Conservation (phyloP, 2,329 filamentous ascomycete genomes). For the Penicillium hordei region DNA sequence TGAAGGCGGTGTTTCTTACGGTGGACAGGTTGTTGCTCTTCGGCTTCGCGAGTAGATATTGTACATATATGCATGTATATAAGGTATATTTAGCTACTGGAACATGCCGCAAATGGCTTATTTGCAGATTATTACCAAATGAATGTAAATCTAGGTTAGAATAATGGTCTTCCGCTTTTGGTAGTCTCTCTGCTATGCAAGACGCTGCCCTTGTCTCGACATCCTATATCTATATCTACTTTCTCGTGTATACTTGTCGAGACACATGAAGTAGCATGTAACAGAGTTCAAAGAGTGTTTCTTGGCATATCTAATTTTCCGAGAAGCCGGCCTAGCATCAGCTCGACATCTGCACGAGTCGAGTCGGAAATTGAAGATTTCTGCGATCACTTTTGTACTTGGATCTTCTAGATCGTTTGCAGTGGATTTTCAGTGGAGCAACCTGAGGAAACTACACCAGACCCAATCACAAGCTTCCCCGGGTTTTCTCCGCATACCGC, state of each 20-base stretch:
- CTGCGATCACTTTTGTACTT: background rate
- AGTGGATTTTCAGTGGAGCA: background rate
- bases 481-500: conserved; percentile 12
- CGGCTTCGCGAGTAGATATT: background rate
- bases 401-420: conserved; percentile 2
- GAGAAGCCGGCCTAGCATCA: no score
- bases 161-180: background rate
- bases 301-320: no score
- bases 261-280: no score
- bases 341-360: no score
- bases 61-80: background rate
- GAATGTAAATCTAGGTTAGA: background rate
- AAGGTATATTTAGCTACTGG: background rate
- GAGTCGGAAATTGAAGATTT: background rate
- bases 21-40: conserved; percentile 9
- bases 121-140: background rate
- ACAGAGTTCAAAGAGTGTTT: no score
- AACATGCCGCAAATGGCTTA: background rate
- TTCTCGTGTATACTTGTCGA: no score
- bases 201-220: background rate
- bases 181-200: background rate
- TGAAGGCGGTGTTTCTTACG: background rate
- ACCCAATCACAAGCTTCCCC: conserved; percentile 3
- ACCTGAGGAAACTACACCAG: background rate
- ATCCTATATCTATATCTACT: background rate